Evolutionary conservation across 345 rosid species (phyloP).

Genomic region (Geranium brycei): DNA sequence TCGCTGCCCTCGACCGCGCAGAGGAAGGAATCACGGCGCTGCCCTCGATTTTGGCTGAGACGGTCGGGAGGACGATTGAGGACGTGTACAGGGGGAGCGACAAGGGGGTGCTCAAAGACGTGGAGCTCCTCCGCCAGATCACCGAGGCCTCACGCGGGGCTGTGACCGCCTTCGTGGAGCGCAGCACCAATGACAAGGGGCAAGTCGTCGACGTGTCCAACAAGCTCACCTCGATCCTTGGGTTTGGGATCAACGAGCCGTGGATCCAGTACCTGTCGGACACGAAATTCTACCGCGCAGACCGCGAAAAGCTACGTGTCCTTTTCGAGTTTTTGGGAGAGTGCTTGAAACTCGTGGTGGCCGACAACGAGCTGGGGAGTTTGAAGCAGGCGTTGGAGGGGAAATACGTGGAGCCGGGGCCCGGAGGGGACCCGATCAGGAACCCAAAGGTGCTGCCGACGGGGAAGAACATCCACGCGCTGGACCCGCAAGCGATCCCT

Average conservation of each 20-base stretch:
- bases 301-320: slow-evolving; percentile 66
- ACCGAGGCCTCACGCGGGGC: slow-evolving; percentile 94
- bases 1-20: slow-evolving; percentile 84
- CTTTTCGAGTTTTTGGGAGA: slow-evolving; percentile 74
- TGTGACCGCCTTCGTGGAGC: slow-evolving; percentile 59
- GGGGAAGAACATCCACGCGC: slow-evolving; percentile 94
- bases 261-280: slow-evolving; percentile 79
- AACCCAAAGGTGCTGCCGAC: slow-evolving; percentile 97
- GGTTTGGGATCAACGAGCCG: slow-evolving; percentile 93
- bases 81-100: slow-evolving; percentile 77
- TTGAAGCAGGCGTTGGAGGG: slow-evolving; percentile 93
- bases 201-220: slow-evolving; percentile 75
- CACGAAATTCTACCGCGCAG: slow-evolving; percentile 84
- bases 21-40: slow-evolving; percentile 66
- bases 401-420: slow-evolving; percentile 90
- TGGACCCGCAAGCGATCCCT: slow-evolving; percentile 96
- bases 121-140: slow-evolving; percentile 90
- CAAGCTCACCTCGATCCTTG: slow-evolving; percentile 67
- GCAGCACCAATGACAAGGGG: slow-evolving; percentile 71
- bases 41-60: slow-evolving; percentile 68
- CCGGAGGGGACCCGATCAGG: slow-evolving; percentile 96
- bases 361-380: slow-evolving; percentile 88
- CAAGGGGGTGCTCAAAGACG: slow-evolving; percentile 82
- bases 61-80: slow-evolving; percentile 73
- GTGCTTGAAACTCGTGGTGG: slow-evolving; percentile 78